A percentile compares a stretch with the other conserved stretches of the same genome.
Conservation (phyloP, 1,284 basidiomycete genomes). For the Earliella scabrosa region DNA sequence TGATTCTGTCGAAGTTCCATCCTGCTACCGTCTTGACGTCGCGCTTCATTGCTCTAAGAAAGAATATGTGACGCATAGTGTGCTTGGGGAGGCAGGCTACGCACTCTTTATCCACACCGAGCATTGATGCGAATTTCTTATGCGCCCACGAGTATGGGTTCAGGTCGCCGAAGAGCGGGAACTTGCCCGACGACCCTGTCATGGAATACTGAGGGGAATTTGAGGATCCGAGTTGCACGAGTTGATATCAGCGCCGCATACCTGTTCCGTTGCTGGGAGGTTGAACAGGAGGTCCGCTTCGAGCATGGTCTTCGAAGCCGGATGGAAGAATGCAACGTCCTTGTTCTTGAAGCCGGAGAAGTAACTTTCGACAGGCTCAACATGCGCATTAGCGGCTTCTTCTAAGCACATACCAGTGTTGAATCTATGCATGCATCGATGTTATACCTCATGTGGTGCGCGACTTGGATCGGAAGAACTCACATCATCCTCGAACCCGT, state of each 20-base stretch:
- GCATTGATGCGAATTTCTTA: conserved; percentile 51
- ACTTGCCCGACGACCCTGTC: conserved; percentile 48
- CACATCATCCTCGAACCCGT: conserved; percentile 86
- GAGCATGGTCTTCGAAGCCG: conserved; percentile 77
- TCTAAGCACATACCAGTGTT: conserved; percentile 52
- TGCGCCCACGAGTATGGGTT: conserved; percentile 67
- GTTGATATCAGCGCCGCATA: conserved; percentile 30
- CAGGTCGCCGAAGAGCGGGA: conserved; percentile 54
- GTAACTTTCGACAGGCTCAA: conserved; percentile 51
- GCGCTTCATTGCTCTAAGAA: conserved; percentile 70
- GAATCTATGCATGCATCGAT: conserved; percentile 45
- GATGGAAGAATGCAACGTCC: conserved; percentile 90
- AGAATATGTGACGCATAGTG: background rate
- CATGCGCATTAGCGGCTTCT: background rate
- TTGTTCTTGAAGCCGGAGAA: conserved; percentile 85
- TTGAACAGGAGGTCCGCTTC: conserved; percentile 92
- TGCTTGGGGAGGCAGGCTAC: conserved; percentile 27
- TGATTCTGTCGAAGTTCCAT: conserved; percentile 91
- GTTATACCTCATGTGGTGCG: no score
- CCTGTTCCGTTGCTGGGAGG: conserved; percentile 86
- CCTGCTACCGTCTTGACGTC: conserved; percentile 72
- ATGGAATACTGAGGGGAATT: conserved; percentile 49
- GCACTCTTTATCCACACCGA: conserved; percentile 67
- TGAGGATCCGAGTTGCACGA: conserved; percentile 1
- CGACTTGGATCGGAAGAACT: conserved; percentile 31